These are phyloP conservation scores for Dictyophora rubrovolvata DNA, from an alignment of 768 basidiomycete genomes.

Conservation along the genomic window DNA sequence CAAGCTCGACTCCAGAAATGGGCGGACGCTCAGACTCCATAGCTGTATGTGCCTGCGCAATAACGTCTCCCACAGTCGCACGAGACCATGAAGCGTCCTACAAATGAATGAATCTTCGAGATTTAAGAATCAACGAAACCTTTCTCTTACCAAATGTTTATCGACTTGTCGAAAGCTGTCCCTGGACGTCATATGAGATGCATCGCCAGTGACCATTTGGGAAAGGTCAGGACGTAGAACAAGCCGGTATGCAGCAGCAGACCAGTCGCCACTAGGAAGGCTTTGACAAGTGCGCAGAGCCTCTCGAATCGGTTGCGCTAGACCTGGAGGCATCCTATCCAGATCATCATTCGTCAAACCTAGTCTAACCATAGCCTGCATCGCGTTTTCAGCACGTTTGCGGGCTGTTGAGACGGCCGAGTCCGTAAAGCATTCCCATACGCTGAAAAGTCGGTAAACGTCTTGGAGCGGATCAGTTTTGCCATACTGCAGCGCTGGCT, in stretches of 20 bases:
- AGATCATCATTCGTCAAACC: conserved; percentile 39
- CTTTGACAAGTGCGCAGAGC: conserved; percentile 77
- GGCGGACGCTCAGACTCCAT: conserved; percentile 46
- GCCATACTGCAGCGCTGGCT: conserved; percentile 8
- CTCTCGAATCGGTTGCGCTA: conserved; percentile 73
- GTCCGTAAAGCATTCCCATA: conserved; percentile 10
- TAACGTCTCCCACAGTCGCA: conserved; percentile 40
- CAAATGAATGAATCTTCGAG: not conserved
- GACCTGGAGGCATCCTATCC: conserved; percentile 52
- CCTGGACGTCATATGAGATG: conserved; percentile 24
- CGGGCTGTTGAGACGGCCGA: conserved; percentile 20
- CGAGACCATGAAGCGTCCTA: conserved; percentile 45
- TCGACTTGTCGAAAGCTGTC: conserved; percentile 49
- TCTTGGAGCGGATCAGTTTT: conserved; percentile 1
- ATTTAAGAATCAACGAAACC: not conserved
- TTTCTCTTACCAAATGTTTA: conserved; percentile 42
- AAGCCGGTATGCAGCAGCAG: conserved; percentile 52
- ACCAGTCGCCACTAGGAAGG: conserved; percentile 67
- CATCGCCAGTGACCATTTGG: conserved; percentile 37
- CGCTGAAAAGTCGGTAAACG: conserved; percentile 3
- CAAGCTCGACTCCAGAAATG: conserved; percentile 63
- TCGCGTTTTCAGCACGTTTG: conserved; percentile 57
- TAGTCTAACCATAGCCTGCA: conserved; percentile 43
- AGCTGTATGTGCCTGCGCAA: conserved; percentile 38
- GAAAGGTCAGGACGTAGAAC: conserved; percentile 71